Evolutionary conservation across 1,139 yeast species (phyloP).

Genomic region (Lodderomyces parapsilosis): DNA sequence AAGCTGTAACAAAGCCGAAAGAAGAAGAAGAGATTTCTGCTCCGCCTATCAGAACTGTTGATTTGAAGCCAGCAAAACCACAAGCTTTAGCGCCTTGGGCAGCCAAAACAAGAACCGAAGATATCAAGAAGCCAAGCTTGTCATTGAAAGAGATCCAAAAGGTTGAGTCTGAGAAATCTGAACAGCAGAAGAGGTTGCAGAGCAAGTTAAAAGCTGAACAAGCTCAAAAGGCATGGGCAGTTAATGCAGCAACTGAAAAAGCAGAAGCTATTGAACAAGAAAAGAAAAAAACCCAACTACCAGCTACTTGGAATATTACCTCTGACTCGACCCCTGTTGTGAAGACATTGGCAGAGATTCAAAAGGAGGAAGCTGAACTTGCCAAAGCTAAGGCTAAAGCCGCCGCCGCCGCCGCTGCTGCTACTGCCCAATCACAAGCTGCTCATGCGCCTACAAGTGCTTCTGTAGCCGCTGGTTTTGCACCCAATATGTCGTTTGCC

Average conservation of each 20-base stretch:
- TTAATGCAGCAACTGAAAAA: slow-evolving; percentile 26
- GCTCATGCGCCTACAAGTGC: background rate
- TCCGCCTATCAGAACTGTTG: slow-evolving; percentile 9
- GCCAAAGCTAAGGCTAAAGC: slow-evolving; percentile 25
- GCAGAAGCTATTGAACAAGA: slow-evolving; percentile 14
- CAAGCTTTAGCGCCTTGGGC: slow-evolving; percentile 21
- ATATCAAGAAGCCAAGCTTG: slow-evolving; percentile 42
- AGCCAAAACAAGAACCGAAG: slow-evolving; percentile 11
- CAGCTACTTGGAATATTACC: slow-evolving; percentile 55
- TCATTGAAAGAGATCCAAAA: slow-evolving; percentile 71
- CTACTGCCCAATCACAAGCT: slow-evolving; percentile 4
- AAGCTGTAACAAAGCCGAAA: background rate
- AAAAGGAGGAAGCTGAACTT: slow-evolving; percentile 45
- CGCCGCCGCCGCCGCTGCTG: slow-evolving; percentile 13
- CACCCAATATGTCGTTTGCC: slow-evolving; percentile 29
- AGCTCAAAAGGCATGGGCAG: slow-evolving; percentile 20
- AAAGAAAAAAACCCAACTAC: slow-evolving; percentile 32
- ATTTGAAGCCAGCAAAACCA: slow-evolving; percentile 24
- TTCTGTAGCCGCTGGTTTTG: slow-evolving; percentile 1
- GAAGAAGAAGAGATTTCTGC: slow-evolving; percentile 5
- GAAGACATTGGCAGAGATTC: slow-evolving; percentile 46
- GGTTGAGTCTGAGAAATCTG: slow-evolving; percentile 57
- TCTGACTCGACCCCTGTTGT: slow-evolving; percentile 18
- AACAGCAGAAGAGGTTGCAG: slow-evolving; percentile 37
- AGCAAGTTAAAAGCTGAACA: slow-evolving; percentile 30